Percentiles rank a stretch among this genome's conserved stretches.
Evolutionary conservation across 257 asterid genomes (phyloP).

Genomic region (Ajuga chamaepitys): DNA sequence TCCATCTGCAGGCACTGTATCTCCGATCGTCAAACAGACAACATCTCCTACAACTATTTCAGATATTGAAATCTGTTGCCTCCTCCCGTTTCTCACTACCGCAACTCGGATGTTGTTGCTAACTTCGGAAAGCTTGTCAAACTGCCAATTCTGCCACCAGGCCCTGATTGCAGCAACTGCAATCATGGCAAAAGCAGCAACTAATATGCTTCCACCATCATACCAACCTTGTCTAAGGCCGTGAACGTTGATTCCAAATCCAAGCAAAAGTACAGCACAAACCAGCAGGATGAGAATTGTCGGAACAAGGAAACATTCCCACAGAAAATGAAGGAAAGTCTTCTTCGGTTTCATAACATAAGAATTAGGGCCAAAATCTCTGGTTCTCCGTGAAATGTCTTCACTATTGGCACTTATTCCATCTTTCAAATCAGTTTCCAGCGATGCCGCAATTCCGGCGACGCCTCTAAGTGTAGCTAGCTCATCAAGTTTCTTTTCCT

Average conservation of each 20-base stretch:
- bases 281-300: slow-evolving; percentile 14
- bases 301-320: slow-evolving; percentile 17
- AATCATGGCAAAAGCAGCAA: slow-evolving; percentile 10
- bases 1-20: slow-evolving; percentile 33
- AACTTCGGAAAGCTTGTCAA: slow-evolving; percentile 9
- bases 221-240: slow-evolving; percentile 23
- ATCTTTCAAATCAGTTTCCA: neutral
- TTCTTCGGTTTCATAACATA: slow-evolving; percentile 10
- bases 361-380: slow-evolving; percentile 30
- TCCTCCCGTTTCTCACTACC: slow-evolving; percentile 10
- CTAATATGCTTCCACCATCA: slow-evolving; percentile 24
- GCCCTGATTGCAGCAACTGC: slow-evolving; percentile 10
- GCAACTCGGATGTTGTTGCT: neutral
- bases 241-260: slow-evolving; percentile 17
- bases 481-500: slow-evolving; percentile 20
- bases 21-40: slow-evolving; percentile 24
- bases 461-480: slow-evolving; percentile 23
- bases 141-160: slow-evolving; percentile 13
- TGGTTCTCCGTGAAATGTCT: slow-evolving; percentile 18
- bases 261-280: slow-evolving; percentile 19
- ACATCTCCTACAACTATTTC: slow-evolving; percentile 21
- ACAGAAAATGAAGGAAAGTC: slow-evolving; percentile 5
- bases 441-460: slow-evolving; percentile 21
- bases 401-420: slow-evolving; percentile 24
- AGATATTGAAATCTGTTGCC: slow-evolving; percentile 11